Base-by-base conservation (phyloP, 768 basidiomycete genomes). In the Pleurotus sapidus region DNA sequence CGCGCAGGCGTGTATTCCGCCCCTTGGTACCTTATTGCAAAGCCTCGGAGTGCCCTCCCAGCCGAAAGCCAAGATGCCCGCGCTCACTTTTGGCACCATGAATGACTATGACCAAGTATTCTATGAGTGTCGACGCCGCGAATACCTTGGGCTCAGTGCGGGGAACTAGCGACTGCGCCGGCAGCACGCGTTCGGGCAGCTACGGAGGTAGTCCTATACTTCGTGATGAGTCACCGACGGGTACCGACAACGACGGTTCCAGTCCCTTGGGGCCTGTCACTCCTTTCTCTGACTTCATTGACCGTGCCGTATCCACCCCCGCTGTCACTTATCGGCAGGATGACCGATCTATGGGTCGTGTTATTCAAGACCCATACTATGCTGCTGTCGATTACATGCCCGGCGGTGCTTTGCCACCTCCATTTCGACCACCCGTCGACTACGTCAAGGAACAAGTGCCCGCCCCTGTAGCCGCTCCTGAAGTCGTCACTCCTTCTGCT, bases 1-100 rank as follows among this genome's bases (percentile, higher is more conserved):
- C 86, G 87, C 86, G 82, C 79, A 90, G 82, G 86, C 87, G 84
- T 86, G 86, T 78, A 80, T 86, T 86, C 87, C 88, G 87, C 89
- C 89, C 89, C 73, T 77, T 69, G 70, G 68, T 62, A 67, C 70
- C 62, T 59, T 73, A 59, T 59, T 68, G 20, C 61, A 39, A 57
- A 59, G 40, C 57, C 61, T 50, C 53, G 57, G 56, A 60, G 62
- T 60, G 61, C 53, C 34, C 58, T 60, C 58, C 60, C 49, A 54
- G 39, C 34, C 51, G 9, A 15, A 12, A 9, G 27, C 51, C 24
- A 59, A 63, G 48, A 62, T 59, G 57, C 23, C 47, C 37, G 30
- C 42, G 43, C 57, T 54, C n/a, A 40, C 51, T 15, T 54, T 54
- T 24, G 51, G 51, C 23, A 20, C 39, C 9, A 30, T 54, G 51